Evolutionary conservation across 2,329 filamentous ascomycete species (phyloP), one percentile per base, ranked within the genome.

Genomic region (Colletotrichum sojae): DNA sequence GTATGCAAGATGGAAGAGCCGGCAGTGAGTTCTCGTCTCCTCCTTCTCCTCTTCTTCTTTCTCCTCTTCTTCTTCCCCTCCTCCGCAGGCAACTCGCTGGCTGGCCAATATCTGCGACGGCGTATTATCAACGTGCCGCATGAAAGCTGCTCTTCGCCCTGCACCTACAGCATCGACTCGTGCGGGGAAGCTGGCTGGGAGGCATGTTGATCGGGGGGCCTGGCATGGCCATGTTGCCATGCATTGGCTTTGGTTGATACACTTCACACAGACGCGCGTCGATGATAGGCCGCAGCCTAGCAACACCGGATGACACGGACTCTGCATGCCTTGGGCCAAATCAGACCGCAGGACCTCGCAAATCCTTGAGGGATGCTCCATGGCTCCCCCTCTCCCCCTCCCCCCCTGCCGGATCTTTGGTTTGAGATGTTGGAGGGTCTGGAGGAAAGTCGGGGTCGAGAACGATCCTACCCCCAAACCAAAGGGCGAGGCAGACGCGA

Each of bases 401-500:
- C 62, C 51, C 67, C 39, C 36, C 55, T 60, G 62, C 39, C 18
- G 62, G 63, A 53, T 61, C 55, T 61, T 61, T 61, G 61, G 67
- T 60, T 55, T 59, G 62, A 56, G 51, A 49, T 61, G 31, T 45
- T 60, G 49, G 62, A 61, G 39, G 45, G 62, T 61, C 67, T 56
- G 62, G 55, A 67, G 67, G 54, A 69, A 69, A 66, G 62, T 69
- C 56, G 67, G 62, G 67, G 51, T 69, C 67, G 55, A 61, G 45
- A 48, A 60, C 43, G 31, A 56, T 69, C 27, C 43, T 51, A 12
- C 51, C 52, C 31, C 53, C 20, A 25, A 40, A 31, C 31, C 48
- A 43, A 31, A 64, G 13, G 20, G 31, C 48, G 55, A 51, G 61
- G 56, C 25, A 39, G 48, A 54, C 27, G n/a, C 43, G 22, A 36